phyloP scores from a whole-genome alignment of 1,284 basidiomycete genomes.

The Crocinoboletus sp. region DNA sequence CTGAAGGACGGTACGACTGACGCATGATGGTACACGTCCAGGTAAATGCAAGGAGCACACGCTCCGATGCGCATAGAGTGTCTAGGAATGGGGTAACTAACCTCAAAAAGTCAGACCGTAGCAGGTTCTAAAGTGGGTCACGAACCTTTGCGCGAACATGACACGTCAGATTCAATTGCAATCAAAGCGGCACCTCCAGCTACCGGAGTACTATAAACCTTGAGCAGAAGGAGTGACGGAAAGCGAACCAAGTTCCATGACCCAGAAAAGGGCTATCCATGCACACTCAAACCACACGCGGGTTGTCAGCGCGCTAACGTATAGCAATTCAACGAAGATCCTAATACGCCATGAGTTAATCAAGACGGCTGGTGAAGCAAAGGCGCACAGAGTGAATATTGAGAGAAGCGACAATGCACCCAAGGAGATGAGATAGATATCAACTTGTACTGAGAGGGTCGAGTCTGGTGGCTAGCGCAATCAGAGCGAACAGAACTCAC shows the following conservation, averaged over 20 bases:
- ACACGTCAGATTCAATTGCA: constrained; percentile 32
- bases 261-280: constrained; percentile 57
- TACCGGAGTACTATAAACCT: constrained; percentile 23
- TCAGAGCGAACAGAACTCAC: constrained; percentile 29
- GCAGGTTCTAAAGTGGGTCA: not conserved
- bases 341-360: constrained; percentile 33
- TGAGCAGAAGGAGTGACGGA: not conserved
- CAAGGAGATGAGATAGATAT: constrained; percentile 59
- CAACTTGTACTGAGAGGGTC: constrained; percentile 41
- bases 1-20: constrained; percentile 36
- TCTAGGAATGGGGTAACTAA: constrained; percentile 5
- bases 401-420: constrained; percentile 54
- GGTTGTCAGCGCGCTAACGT: constrained; percentile 46
- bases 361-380: not conserved
- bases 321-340: constrained; percentile 56
- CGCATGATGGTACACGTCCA: constrained; percentile 56
- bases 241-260: constrained; percentile 57
- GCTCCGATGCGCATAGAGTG: constrained; percentile 49
- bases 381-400: constrained; percentile 56
- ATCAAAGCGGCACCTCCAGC: constrained; percentile 46
- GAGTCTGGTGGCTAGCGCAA: not conserved
- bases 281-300: constrained; percentile 67
- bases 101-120: constrained; percentile 9
- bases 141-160: constrained; percentile 19
- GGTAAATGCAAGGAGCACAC: constrained; percentile 55